A percentile compares a stretch with the other conserved stretches of the same genome.
These are phyloP conservation scores for Trichoderma pleuroti DNA, from an alignment of 2,329 filamentous ascomycete species.

Conservation along the genomic window DNA sequence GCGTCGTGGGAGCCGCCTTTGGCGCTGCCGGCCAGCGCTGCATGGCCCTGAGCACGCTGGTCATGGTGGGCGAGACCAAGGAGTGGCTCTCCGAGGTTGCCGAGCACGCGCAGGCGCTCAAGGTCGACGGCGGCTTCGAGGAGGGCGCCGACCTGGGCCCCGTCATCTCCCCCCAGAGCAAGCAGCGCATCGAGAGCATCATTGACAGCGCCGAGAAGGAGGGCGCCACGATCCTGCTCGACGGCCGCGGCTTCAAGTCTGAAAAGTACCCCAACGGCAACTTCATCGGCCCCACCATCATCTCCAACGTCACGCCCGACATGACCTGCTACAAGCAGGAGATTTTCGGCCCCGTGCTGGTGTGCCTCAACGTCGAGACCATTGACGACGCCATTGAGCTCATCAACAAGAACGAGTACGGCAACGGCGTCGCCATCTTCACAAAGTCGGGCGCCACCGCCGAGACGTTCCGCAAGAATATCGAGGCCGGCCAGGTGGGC, in stretches of 20 bases:
- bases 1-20: conserved; percentile 78
- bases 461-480: conserved; percentile 72
- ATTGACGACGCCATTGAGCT: conserved; percentile 76
- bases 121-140: conserved; percentile 79
- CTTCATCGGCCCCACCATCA: conserved; percentile 81
- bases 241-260: conserved; percentile 71
- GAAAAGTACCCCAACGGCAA: conserved; percentile 81
- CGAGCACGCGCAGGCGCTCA: conserved; percentile 68
- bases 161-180: conserved; percentile 75
- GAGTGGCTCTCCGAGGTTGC: conserved; percentile 77
- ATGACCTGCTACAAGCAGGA: conserved; percentile 86
- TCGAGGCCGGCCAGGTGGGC: conserved; percentile 81
- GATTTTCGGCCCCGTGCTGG: conserved; percentile 80
- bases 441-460: conserved; percentile 74
- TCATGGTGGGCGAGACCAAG: conserved; percentile 81
- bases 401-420: conserved; percentile 84
- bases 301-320: conserved; percentile 71
- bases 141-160: conserved; percentile 75
- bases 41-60: conserved; percentile 80
- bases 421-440: conserved; percentile 83
- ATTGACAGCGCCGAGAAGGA: conserved; percentile 76
- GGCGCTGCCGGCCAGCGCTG: conserved; percentile 81
- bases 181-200: conserved; percentile 71
- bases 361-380: conserved; percentile 74
- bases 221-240: conserved; percentile 77